Evolutionary conservation across 148 eudicot genomes (phyloP), one percentile per base, ranked within the genome.

Genomic region (Linanthus parryae): DNA sequence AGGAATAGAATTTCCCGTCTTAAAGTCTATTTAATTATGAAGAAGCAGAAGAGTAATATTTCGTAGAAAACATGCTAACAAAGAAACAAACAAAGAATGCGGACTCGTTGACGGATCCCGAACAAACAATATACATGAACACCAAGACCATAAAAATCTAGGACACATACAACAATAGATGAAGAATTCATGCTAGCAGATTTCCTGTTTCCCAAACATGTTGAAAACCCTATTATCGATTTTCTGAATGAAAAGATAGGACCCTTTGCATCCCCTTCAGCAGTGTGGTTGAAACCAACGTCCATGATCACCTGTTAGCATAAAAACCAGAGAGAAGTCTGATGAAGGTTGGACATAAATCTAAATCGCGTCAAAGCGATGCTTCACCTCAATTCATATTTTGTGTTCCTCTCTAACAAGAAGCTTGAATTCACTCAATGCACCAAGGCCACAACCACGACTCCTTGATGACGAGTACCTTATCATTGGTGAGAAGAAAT

Each of bases 201-300:
- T n/a, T 80, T 85, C 97, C 97, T 78, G 82, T 34, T 95, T 91
- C 45, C 95, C 97, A 68, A 89, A 88, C 95, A 80, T 82, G 63
- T 85, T 85, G 54, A 75, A 89, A 34, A 80, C 85, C 71, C 85
- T 80, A 72, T 85, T 89, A 61, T 89, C 95, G 57, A 89, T 71
- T 52, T 95, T 72, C 83, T 78, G 56, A 89, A 89, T 44, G 95
- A 89, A 52, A 89, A 60, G 56, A 65, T 60, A 53, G 94, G 91
- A 58, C 95, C 97, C 68, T 72, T 82, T 64, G 85, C 88, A 63
- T 85, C 85, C 67, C 97, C 97, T 80, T 89, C 97, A 65, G 97
- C 95, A 28, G 97, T 85, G 69, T 89, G 97, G 66, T 89, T 89
- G 60, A 89, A 85, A 61, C 85, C 97, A 53, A 89, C 91, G 62